phyloP scores from a whole-genome alignment of 2,329 filamentous ascomycete genomes.

The Fusarium burgessii region DNA sequence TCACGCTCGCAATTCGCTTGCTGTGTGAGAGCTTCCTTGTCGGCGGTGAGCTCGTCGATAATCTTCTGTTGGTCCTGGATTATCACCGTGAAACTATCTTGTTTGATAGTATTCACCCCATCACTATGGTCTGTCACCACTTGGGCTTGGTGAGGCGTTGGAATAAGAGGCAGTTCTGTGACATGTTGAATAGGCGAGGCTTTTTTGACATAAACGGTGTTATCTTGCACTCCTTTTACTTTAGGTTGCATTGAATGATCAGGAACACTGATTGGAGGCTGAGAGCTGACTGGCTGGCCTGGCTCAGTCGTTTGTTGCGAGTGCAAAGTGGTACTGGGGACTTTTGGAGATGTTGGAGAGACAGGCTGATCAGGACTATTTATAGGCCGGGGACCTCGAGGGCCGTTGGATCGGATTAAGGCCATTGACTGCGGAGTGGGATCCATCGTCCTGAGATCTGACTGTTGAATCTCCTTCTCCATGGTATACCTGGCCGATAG shows the following conservation, averaged over 20 bases:
- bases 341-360: not conserved
- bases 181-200: no score
- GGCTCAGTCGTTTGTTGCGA: no score
- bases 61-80: not conserved
- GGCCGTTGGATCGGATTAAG: not conserved
- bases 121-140: accelerated
- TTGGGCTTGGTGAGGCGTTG: not conserved
- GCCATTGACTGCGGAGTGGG: not conserved
- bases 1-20: not conserved
- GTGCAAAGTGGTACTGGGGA: not conserved
- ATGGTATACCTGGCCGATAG: no score
- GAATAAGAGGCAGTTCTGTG: not conserved
- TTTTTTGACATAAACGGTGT: no score
- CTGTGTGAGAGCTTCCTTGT: not conserved
- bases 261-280: no score
- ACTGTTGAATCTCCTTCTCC: not conserved
- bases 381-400: not conserved
- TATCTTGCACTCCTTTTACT: no score
- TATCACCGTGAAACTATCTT: not conserved
- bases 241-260: no score
- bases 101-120: no score
- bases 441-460: not conserved
- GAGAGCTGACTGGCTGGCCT: no score
- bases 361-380: not conserved
- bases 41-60: not conserved